phyloP scores from a whole-genome alignment of 176 grass and related monocot genomes.

The Eleusine indica region DNA sequence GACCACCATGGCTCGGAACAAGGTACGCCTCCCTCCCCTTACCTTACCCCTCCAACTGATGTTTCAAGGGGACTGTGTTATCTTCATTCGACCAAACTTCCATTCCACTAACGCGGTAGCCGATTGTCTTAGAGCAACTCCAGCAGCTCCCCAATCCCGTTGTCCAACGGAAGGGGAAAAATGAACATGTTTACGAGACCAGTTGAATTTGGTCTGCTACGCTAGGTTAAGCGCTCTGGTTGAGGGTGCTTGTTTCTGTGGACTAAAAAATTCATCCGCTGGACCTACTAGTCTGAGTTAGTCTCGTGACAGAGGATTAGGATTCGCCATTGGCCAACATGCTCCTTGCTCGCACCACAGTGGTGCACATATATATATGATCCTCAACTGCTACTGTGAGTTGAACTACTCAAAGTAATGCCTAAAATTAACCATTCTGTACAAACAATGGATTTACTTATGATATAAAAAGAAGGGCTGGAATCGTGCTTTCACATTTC shows the following conservation, averaged over 20 bases:
- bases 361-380: background rate
- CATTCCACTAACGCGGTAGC: background rate
- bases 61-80: background rate
- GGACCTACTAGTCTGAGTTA: background rate
- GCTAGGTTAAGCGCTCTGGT: background rate
- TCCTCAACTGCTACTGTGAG: background rate
- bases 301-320: background rate
- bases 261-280: background rate
- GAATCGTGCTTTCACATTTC: too few relatives aligned
- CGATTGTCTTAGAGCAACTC: background rate
- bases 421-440: background rate
- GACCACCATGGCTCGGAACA: conserved; percentile 48
- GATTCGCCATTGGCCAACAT: background rate
- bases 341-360: background rate
- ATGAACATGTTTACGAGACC: background rate
- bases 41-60: background rate
- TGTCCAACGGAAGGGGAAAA: too few relatives aligned
- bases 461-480: too few relatives aligned
- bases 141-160: too few relatives aligned
- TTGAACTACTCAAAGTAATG: background rate
- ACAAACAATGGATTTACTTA: too few relatives aligned
- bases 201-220: background rate
- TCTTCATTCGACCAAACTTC: background rate
- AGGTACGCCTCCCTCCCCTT: conserved; percentile 13
- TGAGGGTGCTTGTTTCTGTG: background rate